Conservation (phyloP, 441 rosid genomes). For the Croton setiger region DNA sequence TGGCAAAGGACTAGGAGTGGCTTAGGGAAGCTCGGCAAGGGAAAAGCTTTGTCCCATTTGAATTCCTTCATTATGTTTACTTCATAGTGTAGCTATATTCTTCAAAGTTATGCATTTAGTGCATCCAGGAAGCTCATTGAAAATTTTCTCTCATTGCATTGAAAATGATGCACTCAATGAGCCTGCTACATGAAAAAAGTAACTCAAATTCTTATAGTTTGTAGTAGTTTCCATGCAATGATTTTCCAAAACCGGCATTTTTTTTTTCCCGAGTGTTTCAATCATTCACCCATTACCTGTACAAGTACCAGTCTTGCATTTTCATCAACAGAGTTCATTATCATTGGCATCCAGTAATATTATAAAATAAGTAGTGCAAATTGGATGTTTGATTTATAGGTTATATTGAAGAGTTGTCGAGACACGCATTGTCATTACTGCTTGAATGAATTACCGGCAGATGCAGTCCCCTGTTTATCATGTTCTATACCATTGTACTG, state of each 20-base stretch:
- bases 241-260: background rate
- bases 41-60: too few species aligned
- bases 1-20: background rate
- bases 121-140: background rate
- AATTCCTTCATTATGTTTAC: too few species aligned
- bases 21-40: background rate
- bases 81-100: background rate
- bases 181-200: too few species aligned
- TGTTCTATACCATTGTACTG: conserved; percentile 78
- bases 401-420: conserved; percentile 60
- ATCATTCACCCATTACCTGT: too few species aligned
- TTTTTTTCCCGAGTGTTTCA: too few species aligned
- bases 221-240: background rate
- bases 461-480: conserved; percentile 61
- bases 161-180: too few species aligned
- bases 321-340: background rate
- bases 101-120: background rate
- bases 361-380: conserved; percentile 16
- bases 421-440: conserved; percentile 84
- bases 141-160: background rate
- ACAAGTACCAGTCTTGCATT: background rate
- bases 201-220: background rate
- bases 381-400: conserved; percentile 32
- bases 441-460: conserved; percentile 69
- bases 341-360: background rate